Evolutionary conservation across 768 basidiomycete species (phyloP).

Genomic region (Nidularia pulvinata): DNA sequence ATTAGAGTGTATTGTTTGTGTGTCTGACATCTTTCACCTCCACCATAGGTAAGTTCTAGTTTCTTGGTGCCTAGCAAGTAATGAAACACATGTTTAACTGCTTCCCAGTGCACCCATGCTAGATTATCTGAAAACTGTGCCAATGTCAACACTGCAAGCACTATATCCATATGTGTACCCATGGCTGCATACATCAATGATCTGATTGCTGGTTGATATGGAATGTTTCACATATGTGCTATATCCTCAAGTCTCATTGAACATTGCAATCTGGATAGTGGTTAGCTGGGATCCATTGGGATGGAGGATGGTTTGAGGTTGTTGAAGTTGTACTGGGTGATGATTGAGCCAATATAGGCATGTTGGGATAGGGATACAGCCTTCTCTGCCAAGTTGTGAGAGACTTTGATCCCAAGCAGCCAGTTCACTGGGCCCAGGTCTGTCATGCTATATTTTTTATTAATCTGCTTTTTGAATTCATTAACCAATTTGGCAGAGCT

Average conservation of each 20-base stretch:
- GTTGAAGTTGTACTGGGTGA: constrained; percentile 15
- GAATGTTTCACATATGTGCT: constrained; percentile 17
- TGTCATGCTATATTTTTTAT: no score
- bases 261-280: constrained; percentile 12
- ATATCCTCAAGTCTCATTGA: constrained; percentile 12
- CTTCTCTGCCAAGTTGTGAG: background rate
- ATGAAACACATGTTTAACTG: constrained; percentile 29
- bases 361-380: constrained; percentile 6
- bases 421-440: no score
- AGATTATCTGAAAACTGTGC: constrained; percentile 28
- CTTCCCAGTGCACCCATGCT: constrained; percentile 30
- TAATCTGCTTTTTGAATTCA: background rate
- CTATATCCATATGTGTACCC: constrained; percentile 29
- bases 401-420: constrained; percentile 10
- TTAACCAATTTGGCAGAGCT: background rate
- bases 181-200: constrained; percentile 27
- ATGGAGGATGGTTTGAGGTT: constrained; percentile 16
- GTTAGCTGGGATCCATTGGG: constrained; percentile 19
- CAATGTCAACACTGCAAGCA: constrained; percentile 22
- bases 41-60: background rate
- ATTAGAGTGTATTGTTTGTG: no score
- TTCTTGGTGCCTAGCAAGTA: constrained; percentile 29
- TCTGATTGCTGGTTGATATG: constrained; percentile 22
- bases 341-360: constrained; percentile 23
- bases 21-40: no score